A percentile compares a stretch with the other conserved stretches of the same genome.
These are phyloP conservation scores for Pilobolus umbonatus DNA, from an alignment of 192 early-diverging fungal genomes.

Conservation along the genomic window DNA sequence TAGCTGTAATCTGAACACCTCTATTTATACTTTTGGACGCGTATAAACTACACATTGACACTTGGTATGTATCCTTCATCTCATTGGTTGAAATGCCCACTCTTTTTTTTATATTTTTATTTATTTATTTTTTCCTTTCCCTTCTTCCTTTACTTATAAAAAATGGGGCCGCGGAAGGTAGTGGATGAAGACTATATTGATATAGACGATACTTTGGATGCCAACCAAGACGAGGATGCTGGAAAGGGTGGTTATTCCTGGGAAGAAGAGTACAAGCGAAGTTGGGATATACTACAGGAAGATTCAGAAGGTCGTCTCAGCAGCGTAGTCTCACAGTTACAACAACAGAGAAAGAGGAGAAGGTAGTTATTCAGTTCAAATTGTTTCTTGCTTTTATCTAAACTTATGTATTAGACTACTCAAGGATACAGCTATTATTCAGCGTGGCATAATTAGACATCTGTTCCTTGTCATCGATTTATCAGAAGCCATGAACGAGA, in stretches of 20 bases:
- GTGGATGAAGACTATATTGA: constrained; percentile 49
- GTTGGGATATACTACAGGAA: constrained; percentile 92
- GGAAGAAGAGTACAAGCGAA: constrained; percentile 96
- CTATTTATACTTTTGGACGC: too few species aligned
- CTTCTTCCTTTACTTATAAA: neutral
- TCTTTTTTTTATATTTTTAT: neutral
- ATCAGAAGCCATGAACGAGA: constrained; percentile 78
- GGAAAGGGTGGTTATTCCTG: constrained; percentile 75
- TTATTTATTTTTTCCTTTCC: neutral
- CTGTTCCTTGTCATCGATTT: constrained; percentile 79
- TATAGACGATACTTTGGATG: constrained; percentile 48
- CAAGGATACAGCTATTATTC: constrained; percentile 66
- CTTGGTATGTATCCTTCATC: too few species aligned
- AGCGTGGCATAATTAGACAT: constrained; percentile 82
- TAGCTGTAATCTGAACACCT: too few species aligned
- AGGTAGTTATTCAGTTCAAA: constrained; percentile 33
- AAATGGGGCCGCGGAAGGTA: constrained; percentile 13
- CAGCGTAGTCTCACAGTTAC: constrained; percentile 67
- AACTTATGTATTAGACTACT: constrained; percentile 34
- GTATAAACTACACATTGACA: too few species aligned
- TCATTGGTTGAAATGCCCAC: neutral
- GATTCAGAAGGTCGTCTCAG: constrained; percentile 79
- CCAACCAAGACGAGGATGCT: constrained; percentile 30
- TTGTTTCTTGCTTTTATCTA: too few species aligned
- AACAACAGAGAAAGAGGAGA: constrained; percentile 64